Percentiles rank a stretch among this genome's conserved stretches.
Conservation (phyloP, 495 filamentous ascomycete species). For the Collariella sp. region DNA sequence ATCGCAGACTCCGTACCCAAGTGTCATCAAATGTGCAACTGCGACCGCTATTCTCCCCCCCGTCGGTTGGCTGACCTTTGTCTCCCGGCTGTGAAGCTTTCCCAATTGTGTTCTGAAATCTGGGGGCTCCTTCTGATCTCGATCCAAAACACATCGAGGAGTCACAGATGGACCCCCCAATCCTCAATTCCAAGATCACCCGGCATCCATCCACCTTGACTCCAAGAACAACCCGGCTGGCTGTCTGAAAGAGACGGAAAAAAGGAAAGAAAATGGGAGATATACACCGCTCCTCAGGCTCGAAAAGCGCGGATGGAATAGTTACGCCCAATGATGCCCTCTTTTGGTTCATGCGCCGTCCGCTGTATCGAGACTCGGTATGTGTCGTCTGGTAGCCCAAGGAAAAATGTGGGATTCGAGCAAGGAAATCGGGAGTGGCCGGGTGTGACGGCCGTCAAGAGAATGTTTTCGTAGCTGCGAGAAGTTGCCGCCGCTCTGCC, state of each 20-base stretch:
- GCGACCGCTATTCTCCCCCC: no score
- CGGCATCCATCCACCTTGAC: no score
- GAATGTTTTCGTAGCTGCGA: not conserved
- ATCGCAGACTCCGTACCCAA: no score
- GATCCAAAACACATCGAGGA: no score
- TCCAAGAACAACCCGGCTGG: not conserved
- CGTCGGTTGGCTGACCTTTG: no score
- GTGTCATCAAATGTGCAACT: no score
- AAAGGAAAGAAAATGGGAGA: conserved; percentile 3
- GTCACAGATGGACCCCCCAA: no score
- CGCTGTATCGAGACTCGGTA: conserved; percentile 23
- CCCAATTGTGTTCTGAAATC: no score
- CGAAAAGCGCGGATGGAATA: conserved; percentile 14
- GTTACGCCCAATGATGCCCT: conserved; percentile 29
- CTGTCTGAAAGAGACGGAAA: conserved; percentile 5
- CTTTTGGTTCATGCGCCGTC: conserved; percentile 32
- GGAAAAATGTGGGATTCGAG: conserved; percentile 15
- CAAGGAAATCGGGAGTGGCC: conserved; percentile 14
- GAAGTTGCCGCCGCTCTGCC: conserved; percentile 9
- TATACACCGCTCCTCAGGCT: not conserved
- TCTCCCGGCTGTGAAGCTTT: no score
- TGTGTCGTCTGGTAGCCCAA: conserved; percentile 14
- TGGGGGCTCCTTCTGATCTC: no score
- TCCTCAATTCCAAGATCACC: no score
- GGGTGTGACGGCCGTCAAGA: not conserved